Evolutionary conservation across 805 yeast genomes (phyloP), one percentile per base, ranked within the genome.

Genomic region (Barnettozyma botsteinii): DNA sequence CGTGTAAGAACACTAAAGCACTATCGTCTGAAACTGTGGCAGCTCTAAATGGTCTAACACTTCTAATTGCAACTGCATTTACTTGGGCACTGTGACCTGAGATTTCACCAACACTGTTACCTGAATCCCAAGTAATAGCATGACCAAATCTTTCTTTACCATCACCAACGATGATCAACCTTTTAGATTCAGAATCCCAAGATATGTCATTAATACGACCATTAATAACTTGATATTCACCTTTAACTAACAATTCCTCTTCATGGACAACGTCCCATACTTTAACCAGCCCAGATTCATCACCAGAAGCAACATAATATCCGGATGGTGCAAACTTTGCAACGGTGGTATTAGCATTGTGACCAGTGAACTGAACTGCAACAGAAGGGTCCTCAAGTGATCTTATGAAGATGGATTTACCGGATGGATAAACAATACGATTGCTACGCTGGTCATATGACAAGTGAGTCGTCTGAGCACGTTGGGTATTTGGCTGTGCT

Each of bases 51-150:
- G 98, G 98, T 61, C 98, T 77, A 13, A 41, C 47, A 17, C 89
- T 87, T 55, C 83, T 81, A 49, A 91, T 81, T 42, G 83, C 77
- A 17, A 88, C 95, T 0, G 93, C 86, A 55, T 85, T 87, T 56
- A 91, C 77, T 34, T 75, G 77, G 20, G 86, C 80, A 14, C 91
- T 73, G 59, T 93, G 98, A 19, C 98, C 98, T 35, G 88, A 79
- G 52, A 91, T 81, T 57, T 93, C 98, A 40, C 98, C 99, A 32
- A 93, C 79, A n/a, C 96, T 78, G 62, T 93, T 93, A 45, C 98
- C 98, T 1, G 95, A 75, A 57, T 93, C 99, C 75, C 83, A 84
- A 7, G 95, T 78, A 60, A 91, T 86, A 48, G 94, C 88, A 51
- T 84, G 96, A 7, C 98, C 98, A 56, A 77, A 89, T 45, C 84